phyloP scores from a whole-genome alignment of 257 asterid species.

The Gentiana dahurica region DNA sequence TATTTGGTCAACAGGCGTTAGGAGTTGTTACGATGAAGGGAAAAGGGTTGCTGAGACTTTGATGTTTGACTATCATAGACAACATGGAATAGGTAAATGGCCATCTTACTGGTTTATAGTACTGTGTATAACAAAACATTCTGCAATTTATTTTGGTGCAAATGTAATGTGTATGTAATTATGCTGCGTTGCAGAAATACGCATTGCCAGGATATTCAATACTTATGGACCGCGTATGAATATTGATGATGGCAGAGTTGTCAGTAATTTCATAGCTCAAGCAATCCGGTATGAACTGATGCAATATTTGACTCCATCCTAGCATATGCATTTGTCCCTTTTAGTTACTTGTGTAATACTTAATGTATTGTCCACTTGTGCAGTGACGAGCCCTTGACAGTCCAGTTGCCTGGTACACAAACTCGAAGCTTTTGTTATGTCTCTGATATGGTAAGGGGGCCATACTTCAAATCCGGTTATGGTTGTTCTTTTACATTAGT shows the following conservation, averaged over 20 bases:
- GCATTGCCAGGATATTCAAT: constrained; percentile 93
- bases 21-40: constrained; percentile 96
- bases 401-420: constrained; percentile 96
- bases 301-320: background rate
- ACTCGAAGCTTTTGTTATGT: constrained; percentile 96
- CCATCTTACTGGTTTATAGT: constrained; percentile 2
- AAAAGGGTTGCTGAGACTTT: constrained; percentile 93
- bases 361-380: background rate
- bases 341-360: too few species aligned
- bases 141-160: background rate
- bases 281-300: constrained; percentile 61
- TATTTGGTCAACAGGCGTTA: constrained; percentile 53
- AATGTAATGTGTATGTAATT: background rate
- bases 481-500: background rate
- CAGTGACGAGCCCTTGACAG: constrained; percentile 91
- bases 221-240: constrained; percentile 99
- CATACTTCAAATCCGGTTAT: background rate
- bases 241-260: constrained; percentile 97
- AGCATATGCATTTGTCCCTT: background rate
- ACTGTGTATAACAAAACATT: background rate
- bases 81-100: constrained; percentile 73
- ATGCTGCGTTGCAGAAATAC: constrained; percentile 43
- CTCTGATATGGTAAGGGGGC: constrained; percentile 66
- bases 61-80: constrained; percentile 98
- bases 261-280: constrained; percentile 95